Base-by-base conservation (phyloP, 352 stramenopile genomes). In the Phytophthora niederhauseri region DNA sequence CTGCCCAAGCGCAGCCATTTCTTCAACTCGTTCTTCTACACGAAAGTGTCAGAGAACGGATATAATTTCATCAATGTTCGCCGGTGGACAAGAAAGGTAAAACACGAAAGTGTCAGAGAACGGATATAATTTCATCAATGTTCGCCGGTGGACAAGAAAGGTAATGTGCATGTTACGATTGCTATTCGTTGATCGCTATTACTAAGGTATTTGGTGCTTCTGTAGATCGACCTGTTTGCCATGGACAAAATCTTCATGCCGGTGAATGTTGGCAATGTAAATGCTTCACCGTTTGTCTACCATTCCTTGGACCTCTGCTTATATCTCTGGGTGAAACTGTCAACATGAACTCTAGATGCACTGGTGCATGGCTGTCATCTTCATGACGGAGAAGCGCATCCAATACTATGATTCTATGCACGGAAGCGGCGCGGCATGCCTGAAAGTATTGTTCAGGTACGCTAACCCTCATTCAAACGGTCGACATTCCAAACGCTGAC, bases 161-260 rank as follows among this genome's bases (percentile, higher is more conserved):
- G 84, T 91, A 66, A 48, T 0, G 38, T 8, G 2, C 12, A 19
- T 19, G 38, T 6, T 19, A 48, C 4, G 4, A 9, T 15, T 2
- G 14, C 17, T 36, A 53, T n/a, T 15, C n/a, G 58, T 8, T 48
- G 17, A 31, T 36, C 15, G n/a, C 28, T 26, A 12, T 50, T 30
- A 22, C 61, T 48, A 19, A 48, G 14, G 14, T 22, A 6, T 61
- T 45, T 45, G 19, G 22, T 64, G 12, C 14, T 30, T 57, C 46
- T 54, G 24, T 58, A 92, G 88, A 82, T 96, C 56, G 89, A 96
- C 66, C 26, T 96, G n/a, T 96, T 96, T 59, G 70, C 84, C n/a
- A 93, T 96, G 87, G 89, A 96, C 77, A 96, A 96, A 63, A 81
- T 96, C 66, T 95, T 95, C 61, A 79, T 96, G 3, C 89, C 89